phyloP scores from a whole-genome alignment of 106 monocot genomes.

The Dioscorea zingiberensis region DNA sequence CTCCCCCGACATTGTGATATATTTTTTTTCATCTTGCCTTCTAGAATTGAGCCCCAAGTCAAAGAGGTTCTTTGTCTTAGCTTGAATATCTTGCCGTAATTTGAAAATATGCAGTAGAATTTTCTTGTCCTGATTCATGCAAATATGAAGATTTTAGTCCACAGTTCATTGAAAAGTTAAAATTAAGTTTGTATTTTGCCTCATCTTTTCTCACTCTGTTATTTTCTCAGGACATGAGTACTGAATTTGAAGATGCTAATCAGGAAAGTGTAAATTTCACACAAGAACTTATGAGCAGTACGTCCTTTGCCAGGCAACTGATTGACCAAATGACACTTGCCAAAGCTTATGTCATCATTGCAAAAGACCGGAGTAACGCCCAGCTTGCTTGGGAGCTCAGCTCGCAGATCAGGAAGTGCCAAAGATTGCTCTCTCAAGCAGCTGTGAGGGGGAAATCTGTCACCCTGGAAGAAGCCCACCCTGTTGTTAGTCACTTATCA shows the following conservation, averaged over 20 bases:
- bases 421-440: slow-evolving; percentile 48
- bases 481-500: slow-evolving; percentile 24
- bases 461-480: slow-evolving; percentile 39
- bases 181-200: not conserved
- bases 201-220: not conserved
- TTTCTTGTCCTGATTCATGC: not conserved
- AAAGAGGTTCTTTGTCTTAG: not conserved
- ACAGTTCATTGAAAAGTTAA: not conserved
- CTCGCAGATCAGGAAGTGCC: slow-evolving; percentile 47
- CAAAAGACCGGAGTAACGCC: slow-evolving; percentile 47
- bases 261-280: slow-evolving; percentile 33
- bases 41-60: no score
- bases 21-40: no score
- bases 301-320: slow-evolving; percentile 48
- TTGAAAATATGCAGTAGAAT: not conserved
- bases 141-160: not conserved
- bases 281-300: slow-evolving; percentile 35
- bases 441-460: slow-evolving; percentile 31
- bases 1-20: no score
- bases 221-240: slow-evolving; percentile 11
- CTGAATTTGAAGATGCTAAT: slow-evolving; percentile 8
- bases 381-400: slow-evolving; percentile 55
- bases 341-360: slow-evolving; percentile 59
- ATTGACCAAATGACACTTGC: slow-evolving; percentile 56
- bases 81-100: not conserved